Base-by-base conservation (phyloP, 345 rosid genomes). In the Triadica sebifera region DNA sequence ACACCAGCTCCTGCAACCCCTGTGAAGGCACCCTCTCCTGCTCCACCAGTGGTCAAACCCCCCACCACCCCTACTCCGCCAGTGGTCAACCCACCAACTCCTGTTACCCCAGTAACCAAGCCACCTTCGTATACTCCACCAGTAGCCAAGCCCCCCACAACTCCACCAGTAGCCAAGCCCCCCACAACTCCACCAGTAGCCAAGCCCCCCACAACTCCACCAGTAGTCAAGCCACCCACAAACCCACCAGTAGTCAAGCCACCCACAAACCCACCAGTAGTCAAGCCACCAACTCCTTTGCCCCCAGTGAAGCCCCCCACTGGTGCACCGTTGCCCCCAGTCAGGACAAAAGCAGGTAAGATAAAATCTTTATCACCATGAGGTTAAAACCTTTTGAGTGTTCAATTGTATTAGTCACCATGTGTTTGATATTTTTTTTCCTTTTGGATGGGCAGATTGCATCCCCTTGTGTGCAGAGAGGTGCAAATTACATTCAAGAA, bases 401-500 rank as follows among this genome's bases (percentile, higher is more conserved):
- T 41, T 41, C 8, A 4, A 6, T 4, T 11, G 39, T 10, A 19
- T 77, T 17, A 67, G 2, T 22, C 7, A 10, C 73, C 50, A 4
- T 20, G 16, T 12, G 41, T 12, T 50, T 50, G 72, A 20, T 17
- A 17, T 10, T 46, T 37, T 29, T 34, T 11, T 17, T 49, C n/a
- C n/a, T 12, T 43, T 22, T 70, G 15, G 29, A 8, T 6, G 68
- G 67, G 49, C 85, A 92, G 97, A 92, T 81, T 94, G 98, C 84
- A 64, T 63, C 57, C 88, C 95, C 12, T 78, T 88, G 45, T 94
- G 98, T 74, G 92, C 82, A 57, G 77, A 76, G 6, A 86, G 98
- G 74, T 94, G 98, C 83, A 83, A 80, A 55, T 56, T 77, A 66
- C 98, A 94, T 65, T 94, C 98, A 1, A 90, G 95, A 82, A 59